phyloP scores from a whole-genome alignment of 2,329 filamentous ascomycete species.

The Beauveria asiatica region DNA sequence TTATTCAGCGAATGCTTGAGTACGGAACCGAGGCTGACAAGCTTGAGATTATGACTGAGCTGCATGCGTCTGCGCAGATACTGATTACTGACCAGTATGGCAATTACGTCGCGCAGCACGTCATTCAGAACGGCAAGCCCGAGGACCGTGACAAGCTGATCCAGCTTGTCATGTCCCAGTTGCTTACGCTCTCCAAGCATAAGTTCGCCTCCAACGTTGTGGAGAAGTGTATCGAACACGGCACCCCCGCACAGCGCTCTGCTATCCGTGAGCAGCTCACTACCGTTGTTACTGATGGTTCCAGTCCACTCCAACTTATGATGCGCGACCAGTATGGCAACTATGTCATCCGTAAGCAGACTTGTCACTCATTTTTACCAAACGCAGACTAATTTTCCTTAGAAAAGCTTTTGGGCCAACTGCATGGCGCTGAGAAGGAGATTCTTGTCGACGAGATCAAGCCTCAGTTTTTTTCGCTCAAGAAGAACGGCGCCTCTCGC shows the following conservation, averaged over 20 bases:
- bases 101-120: constrained; percentile 93
- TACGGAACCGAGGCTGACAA: constrained; percentile 66
- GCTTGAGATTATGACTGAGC: constrained; percentile 64
- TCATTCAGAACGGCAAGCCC: constrained; percentile 68
- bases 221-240: constrained; percentile 77
- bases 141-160: constrained; percentile 69
- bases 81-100: constrained; percentile 84
- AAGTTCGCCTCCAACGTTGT: constrained; percentile 98
- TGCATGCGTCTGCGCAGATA: constrained; percentile 61
- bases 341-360: constrained; percentile 81
- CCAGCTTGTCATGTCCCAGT: constrained; percentile 58
- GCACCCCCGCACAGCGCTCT: constrained; percentile 58
- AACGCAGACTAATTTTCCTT: constrained; percentile 14
- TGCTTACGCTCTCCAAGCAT: constrained; percentile 77
- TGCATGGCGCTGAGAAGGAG: constrained; percentile 52
- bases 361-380: constrained; percentile 19
- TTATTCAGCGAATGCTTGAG: constrained; percentile 88
- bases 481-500: constrained; percentile 56
- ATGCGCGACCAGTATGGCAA: constrained; percentile 92
- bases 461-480: constrained; percentile 51
- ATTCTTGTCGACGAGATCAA: constrained; percentile 55
- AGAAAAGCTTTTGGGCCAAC: constrained; percentile 71
- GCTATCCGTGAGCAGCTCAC: constrained; percentile 59
- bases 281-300: constrained; percentile 52
- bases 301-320: constrained; percentile 62